Base-by-base conservation (phyloP, 2,329 filamentous ascomycete genomes). In the Xylaria sp. region DNA sequence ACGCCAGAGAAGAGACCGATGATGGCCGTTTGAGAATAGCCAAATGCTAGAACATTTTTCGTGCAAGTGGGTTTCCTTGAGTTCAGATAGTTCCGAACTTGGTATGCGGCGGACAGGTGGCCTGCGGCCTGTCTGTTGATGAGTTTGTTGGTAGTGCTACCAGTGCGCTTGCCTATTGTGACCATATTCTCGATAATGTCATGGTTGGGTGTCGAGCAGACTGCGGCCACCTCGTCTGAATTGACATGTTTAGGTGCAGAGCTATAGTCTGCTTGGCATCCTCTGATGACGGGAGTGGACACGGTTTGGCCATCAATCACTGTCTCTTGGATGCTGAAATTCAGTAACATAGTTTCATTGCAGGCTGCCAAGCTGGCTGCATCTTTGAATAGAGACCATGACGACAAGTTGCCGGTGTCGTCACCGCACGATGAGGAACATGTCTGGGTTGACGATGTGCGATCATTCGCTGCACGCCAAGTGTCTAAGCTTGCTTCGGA, bases 331-430 rank as follows among this genome's bases (percentile, higher is more conserved):
- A 63, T 36, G n/a, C 49, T 63, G 36, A 63, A 56, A 7, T 20
- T 63, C 25, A 55, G 18, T 10, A 63, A 15, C 51, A 63, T 55
- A 39, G 61, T 63, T 39, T 63, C 51, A 13, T 63, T 63, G 39
- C 61, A 48, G 18, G 39, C 28, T 48, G 61, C 61, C 13, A 63
- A 48, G 25, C 49, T 63, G 25, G 51, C 61, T 25, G 23, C 18
- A 56, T 63, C 51, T 33, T 31, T 9, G 31, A 63, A 56, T 9
- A 63, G n/a, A 12, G 49, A 56, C 61, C 39, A 56, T 55, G 60
- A 62, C 23, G 33, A 28, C 4, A 62, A 18, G 36, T 55, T n/a
- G 25, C 49, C 36, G 46, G 49, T n/a, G 49, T 55, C 49, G 41
- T 63, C 51, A 56, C 0, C 48, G 39, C 51, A 63, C 9, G 51